phyloP scores from a whole-genome alignment of 345 rosid genomes.

The Rubroshorea leprosula region DNA sequence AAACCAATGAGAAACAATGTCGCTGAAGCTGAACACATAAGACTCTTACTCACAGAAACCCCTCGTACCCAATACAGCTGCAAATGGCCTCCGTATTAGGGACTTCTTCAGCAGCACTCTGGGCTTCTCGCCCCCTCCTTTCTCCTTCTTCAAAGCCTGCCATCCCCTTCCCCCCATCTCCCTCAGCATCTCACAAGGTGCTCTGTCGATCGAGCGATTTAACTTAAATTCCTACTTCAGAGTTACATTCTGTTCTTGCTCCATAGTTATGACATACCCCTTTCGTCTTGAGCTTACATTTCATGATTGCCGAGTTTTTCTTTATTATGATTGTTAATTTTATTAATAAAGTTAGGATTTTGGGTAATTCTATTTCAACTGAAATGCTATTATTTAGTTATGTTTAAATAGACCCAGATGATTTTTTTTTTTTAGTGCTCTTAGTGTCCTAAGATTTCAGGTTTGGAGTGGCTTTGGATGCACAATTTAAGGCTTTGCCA shows the following conservation, averaged over 20 bases:
- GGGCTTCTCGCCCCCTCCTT: conserved; percentile 47
- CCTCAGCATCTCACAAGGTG: conserved; percentile 26
- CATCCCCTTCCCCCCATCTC: conserved; percentile 33
- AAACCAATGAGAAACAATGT: conserved; percentile 20
- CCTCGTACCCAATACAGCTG: not conserved
- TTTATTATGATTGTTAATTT: not conserved
- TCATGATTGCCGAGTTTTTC: not conserved
- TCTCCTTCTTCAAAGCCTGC: conserved; percentile 40
- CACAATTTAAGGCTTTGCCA: not conserved
- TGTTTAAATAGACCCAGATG: too few relatives aligned
- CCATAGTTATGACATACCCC: too few relatives aligned
- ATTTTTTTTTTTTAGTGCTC: not conserved
- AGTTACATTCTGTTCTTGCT: not conserved
- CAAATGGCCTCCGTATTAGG: conserved; percentile 76
- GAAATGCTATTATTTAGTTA: too few relatives aligned
- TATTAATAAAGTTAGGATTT: not conserved
- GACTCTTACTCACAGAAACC: conserved; percentile 3
- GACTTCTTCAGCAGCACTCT: conserved; percentile 46
- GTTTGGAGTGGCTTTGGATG: not conserved
- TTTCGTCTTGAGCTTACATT: not conserved
- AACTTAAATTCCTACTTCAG: not conserved
- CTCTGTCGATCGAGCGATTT: conserved; percentile 13
- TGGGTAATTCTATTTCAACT: not conserved
- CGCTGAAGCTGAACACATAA: conserved; percentile 14
- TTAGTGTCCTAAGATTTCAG: not conserved